Base-by-base conservation (phyloP, 495 filamentous ascomycete species). In the Cryomyces minteri region DNA sequence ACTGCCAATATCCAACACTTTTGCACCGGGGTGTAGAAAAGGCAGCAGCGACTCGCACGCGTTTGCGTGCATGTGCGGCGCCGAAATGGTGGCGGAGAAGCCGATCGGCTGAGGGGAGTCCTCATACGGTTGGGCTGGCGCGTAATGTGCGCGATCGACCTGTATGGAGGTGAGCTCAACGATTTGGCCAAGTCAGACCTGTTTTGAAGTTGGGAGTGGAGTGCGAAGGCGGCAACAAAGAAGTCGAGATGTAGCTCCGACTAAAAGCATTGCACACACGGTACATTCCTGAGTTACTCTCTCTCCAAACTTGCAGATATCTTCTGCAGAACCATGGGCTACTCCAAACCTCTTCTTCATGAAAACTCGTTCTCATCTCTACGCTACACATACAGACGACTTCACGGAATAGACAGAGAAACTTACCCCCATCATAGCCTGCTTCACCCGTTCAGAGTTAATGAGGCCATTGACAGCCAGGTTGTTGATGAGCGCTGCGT, bases 61-160 rank as follows among this genome's bases (percentile, higher is more conserved):
- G 9, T 77, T 69, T 57, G 84, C 88, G 65, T 98, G 90, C 84
- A 98, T 98, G 69, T 98, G 90, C 12, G 90, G 90, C 18, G 90
- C 90, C 31, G 81, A 88, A 53, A 98, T 98, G 43, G 92, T 98
- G 43, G 90, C 90, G 11, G 59, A 52, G 60, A 83, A 75, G 43
- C 92, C 88, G 63, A 98, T 96, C 46, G 73, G 56, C 61, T 96
- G 88, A 6, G 90, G 90, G 28, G 78, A 83, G 70, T 98, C 90
- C 43, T 83, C 74, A 66, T 96, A 98, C 1, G 90, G 74, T 5
- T 55, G 44, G 5, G 55, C 43, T 40, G 73, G 71, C 14, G 77
- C 72, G 67, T 88, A 98, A 62, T 95, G 76, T 3, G 77, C 87
- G 43, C 90, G 74, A 60, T 98, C 90, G 58, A 96, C 88, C 82